These are phyloP conservation scores for Porcisia hertigi DNA, from an alignment of 208 protist species.

Conservation along the genomic window DNA sequence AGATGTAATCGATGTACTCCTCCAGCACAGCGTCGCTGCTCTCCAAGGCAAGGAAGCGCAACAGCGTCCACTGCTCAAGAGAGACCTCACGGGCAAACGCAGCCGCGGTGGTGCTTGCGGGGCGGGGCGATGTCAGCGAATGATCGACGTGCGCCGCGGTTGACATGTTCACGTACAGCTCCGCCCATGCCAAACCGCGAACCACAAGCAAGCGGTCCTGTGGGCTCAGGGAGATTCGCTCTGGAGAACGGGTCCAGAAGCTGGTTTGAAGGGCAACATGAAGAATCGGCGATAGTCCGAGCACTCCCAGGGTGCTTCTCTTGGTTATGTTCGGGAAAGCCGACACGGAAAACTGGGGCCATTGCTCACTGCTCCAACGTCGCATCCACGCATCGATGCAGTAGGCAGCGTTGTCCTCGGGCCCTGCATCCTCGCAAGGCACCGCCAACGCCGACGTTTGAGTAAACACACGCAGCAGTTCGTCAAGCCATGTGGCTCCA, in stretches of 20 bases:
- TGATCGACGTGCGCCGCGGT: neutral
- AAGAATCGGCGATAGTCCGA: constrained; percentile 23
- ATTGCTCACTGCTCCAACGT: constrained; percentile 21
- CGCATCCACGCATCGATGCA: constrained; percentile 28
- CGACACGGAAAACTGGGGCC: constrained; percentile 14
- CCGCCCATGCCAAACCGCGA: constrained; percentile 71
- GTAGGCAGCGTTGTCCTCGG: neutral
- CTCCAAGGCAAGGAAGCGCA: constrained; percentile 62
- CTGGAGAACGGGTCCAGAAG: constrained; percentile 9
- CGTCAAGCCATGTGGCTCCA: constrained; percentile 54
- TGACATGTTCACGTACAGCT: constrained; percentile 50
- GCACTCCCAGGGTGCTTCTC: constrained; percentile 20
- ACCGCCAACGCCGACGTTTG: constrained; percentile 11
- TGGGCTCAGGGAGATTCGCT: neutral
- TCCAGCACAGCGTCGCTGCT: constrained; percentile 47
- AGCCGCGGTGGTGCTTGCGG: constrained; percentile 33
- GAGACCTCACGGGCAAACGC: constrained; percentile 45
- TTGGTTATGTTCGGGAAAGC: constrained; percentile 21
- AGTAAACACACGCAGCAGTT: constrained; percentile 37
- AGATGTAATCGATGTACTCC: constrained; percentile 42
- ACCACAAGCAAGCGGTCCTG: constrained; percentile 30
- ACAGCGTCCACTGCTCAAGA: constrained; percentile 48
- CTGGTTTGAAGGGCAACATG: constrained; percentile 19
- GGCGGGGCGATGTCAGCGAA: neutral
- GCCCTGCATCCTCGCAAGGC: neutral